Evolutionary conservation across 2,329 filamentous ascomycete species (phyloP).

Genomic region (Dryadomyces quercivorus): DNA sequence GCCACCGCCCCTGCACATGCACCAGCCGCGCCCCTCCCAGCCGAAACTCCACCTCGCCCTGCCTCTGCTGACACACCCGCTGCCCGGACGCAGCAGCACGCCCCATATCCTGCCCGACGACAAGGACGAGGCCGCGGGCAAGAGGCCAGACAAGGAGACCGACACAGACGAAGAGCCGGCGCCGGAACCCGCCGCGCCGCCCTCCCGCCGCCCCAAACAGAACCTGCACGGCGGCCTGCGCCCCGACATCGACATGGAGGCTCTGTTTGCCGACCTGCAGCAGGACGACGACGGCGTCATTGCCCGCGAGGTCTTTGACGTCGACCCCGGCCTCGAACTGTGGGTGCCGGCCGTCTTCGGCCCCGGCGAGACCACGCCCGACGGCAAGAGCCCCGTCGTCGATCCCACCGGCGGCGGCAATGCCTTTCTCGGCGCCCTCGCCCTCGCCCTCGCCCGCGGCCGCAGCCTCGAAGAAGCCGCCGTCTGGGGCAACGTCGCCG

Average conservation of each 20-base stretch:
- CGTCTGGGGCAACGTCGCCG: conserved; percentile 67
- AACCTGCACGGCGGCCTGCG: conserved; percentile 38
- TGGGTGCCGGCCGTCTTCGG: conserved; percentile 67
- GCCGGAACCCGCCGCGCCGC: background rate
- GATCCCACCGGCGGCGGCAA: conserved; percentile 95
- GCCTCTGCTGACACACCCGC: background rate
- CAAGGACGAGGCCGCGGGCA: too few species aligned
- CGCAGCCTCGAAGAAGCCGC: conserved; percentile 56
- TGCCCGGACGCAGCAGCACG: background rate
- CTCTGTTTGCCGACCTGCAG: conserved; percentile 45
- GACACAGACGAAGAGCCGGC: background rate
- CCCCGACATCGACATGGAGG: conserved; percentile 50
- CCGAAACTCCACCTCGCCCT: background rate
- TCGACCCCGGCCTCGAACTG: conserved; percentile 51
- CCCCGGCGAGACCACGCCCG: background rate
- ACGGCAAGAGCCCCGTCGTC: conserved; percentile 38
- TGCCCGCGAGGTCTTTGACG: conserved; percentile 44
- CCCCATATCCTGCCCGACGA: background rate
- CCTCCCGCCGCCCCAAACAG: conserved; percentile 26
- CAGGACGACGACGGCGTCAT: conserved; percentile 40
- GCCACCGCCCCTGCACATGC: background rate
- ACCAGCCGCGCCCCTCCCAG: background rate
- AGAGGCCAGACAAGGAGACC: background rate
- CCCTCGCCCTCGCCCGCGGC: conserved; percentile 46
- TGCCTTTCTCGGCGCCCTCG: conserved; percentile 59